Evolutionary conservation across 371 early-diverging fungal genomes (phyloP).

Genomic region (Nematocida ironsii): DNA sequence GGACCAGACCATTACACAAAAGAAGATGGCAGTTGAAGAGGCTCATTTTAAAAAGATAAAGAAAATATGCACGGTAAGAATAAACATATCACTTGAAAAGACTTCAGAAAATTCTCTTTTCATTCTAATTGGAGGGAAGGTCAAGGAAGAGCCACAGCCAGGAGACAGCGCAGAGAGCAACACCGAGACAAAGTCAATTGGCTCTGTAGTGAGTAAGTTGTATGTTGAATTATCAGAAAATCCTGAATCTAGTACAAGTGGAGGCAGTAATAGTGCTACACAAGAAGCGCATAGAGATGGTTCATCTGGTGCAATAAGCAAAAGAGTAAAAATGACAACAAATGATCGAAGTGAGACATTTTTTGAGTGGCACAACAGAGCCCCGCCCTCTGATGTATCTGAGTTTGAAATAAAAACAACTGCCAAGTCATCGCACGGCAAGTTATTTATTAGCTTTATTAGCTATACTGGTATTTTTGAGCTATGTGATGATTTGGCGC

Average conservation of each 20-base stretch:
- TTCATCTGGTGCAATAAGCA: background rate
- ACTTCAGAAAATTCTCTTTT: conserved; percentile 43
- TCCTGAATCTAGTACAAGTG: background rate
- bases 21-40: conserved; percentile 68
- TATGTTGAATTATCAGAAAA: conserved; percentile 41
- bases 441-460: conserved; percentile 20
- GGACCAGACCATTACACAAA: conserved; percentile 60
- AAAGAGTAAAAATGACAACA: background rate
- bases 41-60: conserved; percentile 70
- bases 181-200: conserved; percentile 57
- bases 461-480: conserved; percentile 47
- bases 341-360: conserved; percentile 7
- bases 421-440: conserved; percentile 18
- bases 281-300: background rate
- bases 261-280: background rate
- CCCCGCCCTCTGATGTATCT: background rate
- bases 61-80: conserved; percentile 51
- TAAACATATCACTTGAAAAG: conserved; percentile 61
- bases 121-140: conserved; percentile 62
- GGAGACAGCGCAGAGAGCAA: conserved; percentile 34
- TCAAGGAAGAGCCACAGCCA: conserved; percentile 62
- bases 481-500: conserved; percentile 28
- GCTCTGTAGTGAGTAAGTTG: conserved; percentile 35
- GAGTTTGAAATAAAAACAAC: conserved; percentile 54
- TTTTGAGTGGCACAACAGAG: conserved; percentile 51